A percentile compares a stretch with the other conserved stretches of the same genome.
phyloP scores from a whole-genome alignment of 768 basidiomycete species.

The Galerina marginata region DNA sequence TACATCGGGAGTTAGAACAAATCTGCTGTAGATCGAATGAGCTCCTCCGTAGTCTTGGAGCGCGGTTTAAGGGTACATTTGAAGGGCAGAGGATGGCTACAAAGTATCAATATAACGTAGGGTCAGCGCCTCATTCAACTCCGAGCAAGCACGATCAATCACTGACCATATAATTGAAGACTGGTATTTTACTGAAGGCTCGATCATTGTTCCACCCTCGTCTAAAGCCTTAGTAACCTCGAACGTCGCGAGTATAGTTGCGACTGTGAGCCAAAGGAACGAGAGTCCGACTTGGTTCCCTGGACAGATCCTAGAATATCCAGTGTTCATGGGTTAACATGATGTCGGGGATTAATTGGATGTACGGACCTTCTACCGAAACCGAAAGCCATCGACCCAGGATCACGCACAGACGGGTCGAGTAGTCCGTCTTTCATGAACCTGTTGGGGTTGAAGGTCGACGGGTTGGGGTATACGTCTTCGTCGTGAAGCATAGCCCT shows the following conservation, averaged over 20 bases:
- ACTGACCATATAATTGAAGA: neutral
- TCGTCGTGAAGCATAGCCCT: slow-evolving; percentile 42
- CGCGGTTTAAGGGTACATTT: slow-evolving; percentile 34
- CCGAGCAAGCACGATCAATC: neutral
- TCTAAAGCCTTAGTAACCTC: slow-evolving; percentile 35
- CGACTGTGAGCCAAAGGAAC: slow-evolving; percentile 32
- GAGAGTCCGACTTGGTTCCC: slow-evolving; percentile 37
- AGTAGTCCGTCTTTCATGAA: slow-evolving; percentile 49
- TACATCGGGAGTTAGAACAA: neutral
- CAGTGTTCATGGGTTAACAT: neutral
- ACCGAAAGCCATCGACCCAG: slow-evolving; percentile 41
- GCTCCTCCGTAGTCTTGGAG: slow-evolving; percentile 20
- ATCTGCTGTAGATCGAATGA: slow-evolving; percentile 24
- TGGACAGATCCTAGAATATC: slow-evolving; percentile 36
- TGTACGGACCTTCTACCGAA: slow-evolving; percentile 42
- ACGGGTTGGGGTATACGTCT: slow-evolving; percentile 39
- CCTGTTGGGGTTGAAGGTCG: slow-evolving; percentile 49
- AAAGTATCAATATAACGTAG: neutral
- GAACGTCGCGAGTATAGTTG: slow-evolving; percentile 40
- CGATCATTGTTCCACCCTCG: slow-evolving; percentile 28
- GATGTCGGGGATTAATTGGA: too few species aligned
- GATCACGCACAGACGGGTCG: slow-evolving; percentile 38
- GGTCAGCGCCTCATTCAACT: too few species aligned
- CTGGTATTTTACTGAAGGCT: slow-evolving; percentile 20
- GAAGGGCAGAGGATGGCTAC: slow-evolving; percentile 34